Evolutionary conservation across 495 filamentous ascomycete genomes (phyloP), one percentile per base, ranked within the genome.

Genomic region (Tuber brumale): DNA sequence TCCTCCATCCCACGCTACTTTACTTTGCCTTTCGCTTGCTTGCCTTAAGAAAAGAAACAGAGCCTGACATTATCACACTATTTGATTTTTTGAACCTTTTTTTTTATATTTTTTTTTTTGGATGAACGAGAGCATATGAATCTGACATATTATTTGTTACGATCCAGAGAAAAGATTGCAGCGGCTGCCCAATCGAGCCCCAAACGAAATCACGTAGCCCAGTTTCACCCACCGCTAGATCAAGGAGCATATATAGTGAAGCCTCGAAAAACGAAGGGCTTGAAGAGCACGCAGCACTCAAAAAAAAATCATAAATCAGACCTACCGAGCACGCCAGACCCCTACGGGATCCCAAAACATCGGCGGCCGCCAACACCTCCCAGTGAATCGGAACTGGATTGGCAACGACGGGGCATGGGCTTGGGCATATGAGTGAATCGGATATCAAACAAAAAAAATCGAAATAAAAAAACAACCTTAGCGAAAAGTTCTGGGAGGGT

Each of bases 351-450:
- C 72, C 81, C 81, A 70, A 83, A 74, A 44, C 81, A 76, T 69
- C 78, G 69, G 48, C 77, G 81, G 7, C 81, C 81, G 21, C 81
- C 81, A 43, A 83, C 81, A 71, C 81, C 81, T 70, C 81, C 81
- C 72, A 83, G 81, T 51, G 81, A 83, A 77, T 70, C 78, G 5
- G 81, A 83, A 72, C 57, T 78, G 57, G 74, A 81, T 70, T 74
- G 78, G 76, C 75, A 80, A 57, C 78, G 76, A 45, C 73, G 76
- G 48, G 70, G 76, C 31, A 83, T 82, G 81, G 81, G 81, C 23
- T 61, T 83, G 74, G 76, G 78, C 41, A 82, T 80, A 77, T 80
- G 66, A 80, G n/a, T 35, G 42, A n/a, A n/a, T 8, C n/a, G 43
- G 51, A 27, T 51, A 42, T 46, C 51, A 35, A 74, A 77, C 76